These are phyloP conservation scores for Pichia sporocuriosa DNA, from an alignment of 805 yeast genomes.

Conservation along the genomic window DNA sequence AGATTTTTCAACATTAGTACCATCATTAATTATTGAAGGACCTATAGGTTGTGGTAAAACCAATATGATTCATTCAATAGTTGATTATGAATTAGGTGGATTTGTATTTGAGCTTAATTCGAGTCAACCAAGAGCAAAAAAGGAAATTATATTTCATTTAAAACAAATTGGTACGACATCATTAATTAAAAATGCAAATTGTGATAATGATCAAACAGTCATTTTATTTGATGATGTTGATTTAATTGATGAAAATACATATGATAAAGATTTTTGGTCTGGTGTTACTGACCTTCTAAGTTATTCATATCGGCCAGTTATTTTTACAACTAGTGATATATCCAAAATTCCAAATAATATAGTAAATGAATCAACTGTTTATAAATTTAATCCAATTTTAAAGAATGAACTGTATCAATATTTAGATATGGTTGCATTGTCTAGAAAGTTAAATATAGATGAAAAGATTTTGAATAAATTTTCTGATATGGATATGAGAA, in stretches of 20 bases:
- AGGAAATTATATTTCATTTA: constrained; percentile 57
- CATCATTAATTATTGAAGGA: constrained; percentile 63
- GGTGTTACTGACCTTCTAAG: constrained; percentile 54
- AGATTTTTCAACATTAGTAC: constrained; percentile 35
- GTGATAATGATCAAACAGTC: constrained; percentile 41
- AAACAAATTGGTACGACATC: constrained; percentile 83
- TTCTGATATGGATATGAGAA: constrained; percentile 20
- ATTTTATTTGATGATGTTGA: constrained; percentile 85
- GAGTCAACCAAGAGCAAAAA: constrained; percentile 64
- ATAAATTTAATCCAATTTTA: constrained; percentile 14
- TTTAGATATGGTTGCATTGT: constrained; percentile 23
- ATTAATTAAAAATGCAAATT: constrained; percentile 45
- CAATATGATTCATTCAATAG: constrained; percentile 60
- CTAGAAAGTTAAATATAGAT: constrained; percentile 23
- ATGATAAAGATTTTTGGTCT: constrained; percentile 75
- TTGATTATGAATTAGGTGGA: constrained; percentile 49
- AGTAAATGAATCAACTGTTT: constrained; percentile 26
- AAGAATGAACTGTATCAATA: constrained; percentile 15
- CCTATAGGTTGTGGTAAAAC: constrained; percentile 75
- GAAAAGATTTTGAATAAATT: constrained; percentile 15
- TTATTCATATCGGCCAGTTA: constrained; percentile 30
- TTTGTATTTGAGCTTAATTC: constrained; percentile 79
- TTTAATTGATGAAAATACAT: constrained; percentile 56
- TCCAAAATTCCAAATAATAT: constrained; percentile 24
- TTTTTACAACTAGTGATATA: constrained; percentile 27